Conservation (phyloP, 2,329 filamentous ascomycete genomes). For the Bipolaris victoriae region DNA sequence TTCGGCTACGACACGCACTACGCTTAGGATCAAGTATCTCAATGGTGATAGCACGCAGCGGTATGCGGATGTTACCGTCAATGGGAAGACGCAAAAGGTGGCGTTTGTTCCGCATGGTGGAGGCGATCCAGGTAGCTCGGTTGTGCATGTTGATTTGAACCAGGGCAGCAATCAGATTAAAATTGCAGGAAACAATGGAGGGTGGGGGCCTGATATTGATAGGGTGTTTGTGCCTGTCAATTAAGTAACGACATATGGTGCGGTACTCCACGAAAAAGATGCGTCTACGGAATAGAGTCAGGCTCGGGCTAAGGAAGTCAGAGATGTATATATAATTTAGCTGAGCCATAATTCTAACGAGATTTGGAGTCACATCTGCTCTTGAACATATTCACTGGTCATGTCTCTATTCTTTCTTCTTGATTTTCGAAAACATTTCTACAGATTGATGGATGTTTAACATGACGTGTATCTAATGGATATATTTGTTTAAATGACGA, state of each 20-base stretch:
- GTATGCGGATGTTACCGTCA: slow-evolving; percentile 62
- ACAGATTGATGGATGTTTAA: too few species aligned
- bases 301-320: not conserved
- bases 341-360: not conserved
- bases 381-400: not conserved
- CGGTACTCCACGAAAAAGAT: not conserved
- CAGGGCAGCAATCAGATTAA: slow-evolving; percentile 59
- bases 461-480: not conserved
- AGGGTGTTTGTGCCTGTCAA: slow-evolving; percentile 59
- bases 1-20: slow-evolving; percentile 54
- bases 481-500: not conserved
- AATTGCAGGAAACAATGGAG: slow-evolving; percentile 52
- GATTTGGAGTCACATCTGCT: not conserved
- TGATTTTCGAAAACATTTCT: too few species aligned
- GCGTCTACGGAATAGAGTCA: not conserved
- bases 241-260: not conserved
- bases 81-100: slow-evolving; percentile 58
- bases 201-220: slow-evolving; percentile 61
- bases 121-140: slow-evolving; percentile 55
- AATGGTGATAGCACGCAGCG: slow-evolving; percentile 63
- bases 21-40: slow-evolving; percentile 61
- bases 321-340: not conserved
- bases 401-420: too few species aligned
- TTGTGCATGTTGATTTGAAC: slow-evolving; percentile 57
- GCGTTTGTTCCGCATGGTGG: slow-evolving; percentile 62